Base-by-base conservation (phyloP, 306 rosid genomes). In the Calophaca sinica region DNA sequence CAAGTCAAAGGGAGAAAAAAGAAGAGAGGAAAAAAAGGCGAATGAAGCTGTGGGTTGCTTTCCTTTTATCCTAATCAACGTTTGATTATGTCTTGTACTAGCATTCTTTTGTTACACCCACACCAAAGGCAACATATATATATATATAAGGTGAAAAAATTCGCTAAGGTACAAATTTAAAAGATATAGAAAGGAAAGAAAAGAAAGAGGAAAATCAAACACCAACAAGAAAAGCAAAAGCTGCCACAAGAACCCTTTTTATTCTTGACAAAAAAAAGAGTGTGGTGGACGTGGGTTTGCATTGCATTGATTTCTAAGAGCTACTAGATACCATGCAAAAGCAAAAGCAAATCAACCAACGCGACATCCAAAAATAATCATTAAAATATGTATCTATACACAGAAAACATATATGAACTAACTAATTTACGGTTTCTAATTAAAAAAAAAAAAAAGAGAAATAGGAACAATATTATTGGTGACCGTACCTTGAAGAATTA, bases 401-500 rank as follows among this genome's bases (percentile, higher is more conserved):
- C 65, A 72, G 55, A 76, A 74, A 70, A 61, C 72, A 74, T 45
- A 74, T 45, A 67, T 48, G 80, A 68, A 53, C 31, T 26, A 20
- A 70, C n/a, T 53, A 20, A 20, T 20, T 20, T 20, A 20, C 26
- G 26, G 26, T 20, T 1, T 48, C 36, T 33, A 33, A 33, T 33
- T 2, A 33, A 33, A 33, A 33, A 33, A 33, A 33, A 33, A 2
- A 33, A 3, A 33, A 33, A 33, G 20, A 77, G 26, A 78, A 49
- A 70, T 50, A 20, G 9, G 48, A 13, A 55, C 2, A 42, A 42
- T 2, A 42, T 7, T 8, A 62, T 44, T 29, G 44, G 0, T 42
- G 38, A 51, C 11, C 5, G 9, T 83, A 89, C 98, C 98, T 93
- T 68, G 98, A 91, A 58, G 93, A 93, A 78, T 93, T 93, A 71